A percentile compares a stretch with the other conserved stretches of the same genome.
Evolutionary conservation across 208 protist species (phyloP).

Genomic region (Leishmania turanica): DNA sequence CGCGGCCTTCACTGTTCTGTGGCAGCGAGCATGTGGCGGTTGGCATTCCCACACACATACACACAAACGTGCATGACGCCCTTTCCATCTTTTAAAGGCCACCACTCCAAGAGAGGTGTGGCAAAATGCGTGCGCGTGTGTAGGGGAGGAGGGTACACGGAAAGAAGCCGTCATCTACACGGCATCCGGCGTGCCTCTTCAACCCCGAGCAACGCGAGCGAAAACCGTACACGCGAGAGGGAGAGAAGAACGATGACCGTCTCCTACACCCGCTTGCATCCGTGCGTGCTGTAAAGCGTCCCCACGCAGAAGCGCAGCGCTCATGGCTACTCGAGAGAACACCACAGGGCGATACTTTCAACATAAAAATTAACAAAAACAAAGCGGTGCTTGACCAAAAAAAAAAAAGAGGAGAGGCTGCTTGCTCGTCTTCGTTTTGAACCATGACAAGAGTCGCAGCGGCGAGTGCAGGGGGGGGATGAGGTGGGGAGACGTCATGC

Average conservation of each 20-base stretch:
- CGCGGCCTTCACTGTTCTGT: not conserved
- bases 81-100: not conserved
- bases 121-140: not conserved
- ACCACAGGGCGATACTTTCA: not conserved
- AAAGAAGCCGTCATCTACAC: not conserved
- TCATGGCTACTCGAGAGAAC: not conserved
- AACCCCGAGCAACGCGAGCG: not conserved
- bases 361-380: not conserved
- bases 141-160: not conserved
- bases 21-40: not conserved
- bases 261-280: not conserved
- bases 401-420: not conserved
- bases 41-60: not conserved
- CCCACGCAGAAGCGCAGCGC: not conserved
- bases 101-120: not conserved
- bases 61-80: not conserved
- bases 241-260: not conserved
- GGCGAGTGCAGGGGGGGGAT: not conserved
- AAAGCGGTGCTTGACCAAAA: not conserved
- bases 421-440: too few species aligned
- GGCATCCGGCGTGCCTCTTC: not conserved
- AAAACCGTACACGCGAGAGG: not conserved
- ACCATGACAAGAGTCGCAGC: not conserved
- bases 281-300: not conserved
- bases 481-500: not conserved